Conservation (phyloP, 139 green algal genomes). For the Picochlorum sp. region DNA sequence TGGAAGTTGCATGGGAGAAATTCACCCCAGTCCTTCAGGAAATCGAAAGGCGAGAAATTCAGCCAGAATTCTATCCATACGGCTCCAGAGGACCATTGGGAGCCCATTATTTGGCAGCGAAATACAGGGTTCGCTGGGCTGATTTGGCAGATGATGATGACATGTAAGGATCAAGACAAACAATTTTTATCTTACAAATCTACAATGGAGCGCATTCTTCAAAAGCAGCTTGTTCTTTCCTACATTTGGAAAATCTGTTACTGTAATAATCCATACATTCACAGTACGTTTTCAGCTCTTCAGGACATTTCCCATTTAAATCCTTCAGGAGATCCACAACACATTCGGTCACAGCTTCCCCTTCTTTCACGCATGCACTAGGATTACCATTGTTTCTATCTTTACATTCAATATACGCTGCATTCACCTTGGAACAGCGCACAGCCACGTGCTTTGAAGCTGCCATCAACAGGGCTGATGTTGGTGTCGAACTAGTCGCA, state of each 20-base stretch:
- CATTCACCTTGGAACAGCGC: conserved; percentile 38
- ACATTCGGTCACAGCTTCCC: conserved; percentile 49
- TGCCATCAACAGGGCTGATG: conserved; percentile 46
- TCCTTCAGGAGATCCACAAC: conserved; percentile 52
- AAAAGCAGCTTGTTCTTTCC: conserved; percentile 45
- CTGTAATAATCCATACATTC: conserved; percentile 65
- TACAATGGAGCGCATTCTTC: conserved; percentile 17
- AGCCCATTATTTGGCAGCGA: conserved; percentile 94
- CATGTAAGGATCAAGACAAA: not conserved
- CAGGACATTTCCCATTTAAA: conserved; percentile 36
- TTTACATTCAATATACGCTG: conserved; percentile 51
- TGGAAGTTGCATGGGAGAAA: conserved; percentile 87
- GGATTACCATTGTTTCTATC: conserved; percentile 41
- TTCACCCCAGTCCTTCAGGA: conserved; percentile 90
- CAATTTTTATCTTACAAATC: not conserved
- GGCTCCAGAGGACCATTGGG: conserved; percentile 90
- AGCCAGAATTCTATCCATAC: conserved; percentile 96
- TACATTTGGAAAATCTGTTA: conserved; percentile 49
- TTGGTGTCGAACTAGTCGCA: conserved; percentile 26
- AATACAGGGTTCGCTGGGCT: conserved; percentile 92
- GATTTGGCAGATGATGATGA: conserved; percentile 47
- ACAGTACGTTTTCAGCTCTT: conserved; percentile 47
- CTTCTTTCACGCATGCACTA: conserved; percentile 38
- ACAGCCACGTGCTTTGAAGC: conserved; percentile 54
- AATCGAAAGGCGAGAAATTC: conserved; percentile 52